Evolutionary conservation across 2,329 filamentous ascomycete species (phyloP).

Genomic region (Botryosphaeria dothidea): DNA sequence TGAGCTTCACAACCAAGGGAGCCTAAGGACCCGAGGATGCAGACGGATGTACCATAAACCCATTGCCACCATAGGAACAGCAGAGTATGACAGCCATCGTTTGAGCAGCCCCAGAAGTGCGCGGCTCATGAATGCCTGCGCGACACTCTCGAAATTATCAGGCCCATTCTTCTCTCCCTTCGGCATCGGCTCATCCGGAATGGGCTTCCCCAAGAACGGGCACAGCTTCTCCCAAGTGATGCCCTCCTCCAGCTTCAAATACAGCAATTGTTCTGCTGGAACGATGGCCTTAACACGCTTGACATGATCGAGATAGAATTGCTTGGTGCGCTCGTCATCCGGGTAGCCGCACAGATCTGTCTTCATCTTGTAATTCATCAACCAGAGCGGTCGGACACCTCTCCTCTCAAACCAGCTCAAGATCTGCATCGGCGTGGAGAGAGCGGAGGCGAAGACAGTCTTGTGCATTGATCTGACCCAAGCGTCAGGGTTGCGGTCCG

Average conservation of each 20-base stretch:
- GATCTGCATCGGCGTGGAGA: background rate
- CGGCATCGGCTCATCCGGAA: conserved; percentile 25
- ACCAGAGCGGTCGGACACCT: background rate
- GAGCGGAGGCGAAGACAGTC: background rate
- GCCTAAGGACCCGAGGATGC: background rate
- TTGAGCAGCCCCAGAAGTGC: background rate
- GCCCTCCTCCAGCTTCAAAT: conserved; percentile 27
- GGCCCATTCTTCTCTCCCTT: background rate
- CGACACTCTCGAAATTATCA: background rate
- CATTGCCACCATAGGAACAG: background rate
- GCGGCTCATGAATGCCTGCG: background rate
- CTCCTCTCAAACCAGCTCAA: background rate
- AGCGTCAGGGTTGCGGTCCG: conserved; percentile 16
- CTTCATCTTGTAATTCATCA: background rate
- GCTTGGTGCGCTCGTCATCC: background rate
- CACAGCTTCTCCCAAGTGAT: conserved; percentile 32
- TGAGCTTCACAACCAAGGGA: background rate
- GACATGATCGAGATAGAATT: conserved; percentile 21
- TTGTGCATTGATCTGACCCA: conserved; percentile 19
- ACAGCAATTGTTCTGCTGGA: conserved; percentile 29
- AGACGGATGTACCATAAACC: background rate
- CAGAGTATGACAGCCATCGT: background rate
- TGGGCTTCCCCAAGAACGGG: conserved; percentile 27
- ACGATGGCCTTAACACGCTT: conserved; percentile 24
- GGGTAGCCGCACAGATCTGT: background rate